These are phyloP conservation scores for Lithospermum erythrorhizon DNA, from an alignment of 257 asterid species.

Conservation along the genomic window DNA sequence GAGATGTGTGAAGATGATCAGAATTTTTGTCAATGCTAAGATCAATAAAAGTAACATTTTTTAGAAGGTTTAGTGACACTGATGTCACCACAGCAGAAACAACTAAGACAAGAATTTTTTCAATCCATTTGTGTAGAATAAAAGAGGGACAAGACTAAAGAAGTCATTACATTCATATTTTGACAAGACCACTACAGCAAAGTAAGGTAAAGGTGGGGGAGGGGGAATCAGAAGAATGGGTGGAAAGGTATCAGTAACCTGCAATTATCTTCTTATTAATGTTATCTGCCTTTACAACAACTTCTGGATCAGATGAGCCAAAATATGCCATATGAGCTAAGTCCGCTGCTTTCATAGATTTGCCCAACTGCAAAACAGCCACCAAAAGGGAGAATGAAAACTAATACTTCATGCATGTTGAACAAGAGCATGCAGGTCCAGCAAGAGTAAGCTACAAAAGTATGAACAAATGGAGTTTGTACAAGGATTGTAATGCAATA, in stretches of 20 bases:
- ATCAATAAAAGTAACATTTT: no score
- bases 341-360: no score
- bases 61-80: neutral
- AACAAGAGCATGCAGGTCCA: no score
- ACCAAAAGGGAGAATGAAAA: neutral
- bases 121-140: no score
- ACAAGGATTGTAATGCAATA: no score
- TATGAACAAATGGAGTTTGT: no score
- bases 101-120: no score
- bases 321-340: no score
- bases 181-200: neutral
- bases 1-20: neutral
- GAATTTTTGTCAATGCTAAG: neutral
- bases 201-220: neutral
- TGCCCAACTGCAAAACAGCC: slow-evolving; percentile 47
- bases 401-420: no score
- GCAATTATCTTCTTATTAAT: slow-evolving; percentile 50
- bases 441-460: no score
- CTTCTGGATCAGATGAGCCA: slow-evolving; percentile 52
- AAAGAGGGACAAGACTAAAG: no score
- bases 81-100: neutral
- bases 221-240: neutral
- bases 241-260: slow-evolving; percentile 39
- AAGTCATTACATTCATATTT: neutral
- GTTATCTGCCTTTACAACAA: slow-evolving; percentile 48